phyloP scores from a whole-genome alignment of 2,329 filamentous ascomycete genomes.

The Leptographium galeiforme region DNA sequence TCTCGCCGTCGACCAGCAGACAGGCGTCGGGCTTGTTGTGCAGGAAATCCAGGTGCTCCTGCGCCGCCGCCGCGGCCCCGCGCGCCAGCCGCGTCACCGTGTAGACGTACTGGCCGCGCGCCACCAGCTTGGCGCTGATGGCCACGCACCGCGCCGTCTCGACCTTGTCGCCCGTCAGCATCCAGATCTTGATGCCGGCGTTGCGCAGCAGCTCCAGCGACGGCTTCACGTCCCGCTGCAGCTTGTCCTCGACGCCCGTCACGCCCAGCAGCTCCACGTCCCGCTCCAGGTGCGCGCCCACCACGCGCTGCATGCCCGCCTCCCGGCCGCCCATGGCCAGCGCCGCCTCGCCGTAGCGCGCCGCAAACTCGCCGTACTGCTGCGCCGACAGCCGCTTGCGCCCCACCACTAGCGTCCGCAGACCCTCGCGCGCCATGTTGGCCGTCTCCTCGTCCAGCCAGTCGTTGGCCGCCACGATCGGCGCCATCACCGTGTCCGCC shows the following conservation, averaged over 20 bases:
- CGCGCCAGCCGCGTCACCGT: slow-evolving; percentile 76
- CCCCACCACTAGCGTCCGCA: slow-evolving; percentile 90
- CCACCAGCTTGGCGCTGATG: slow-evolving; percentile 85
- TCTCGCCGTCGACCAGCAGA: slow-evolving; percentile 89
- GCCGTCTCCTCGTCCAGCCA: slow-evolving; percentile 98
- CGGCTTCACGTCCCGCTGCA: slow-evolving; percentile 90
- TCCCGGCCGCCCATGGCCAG: slow-evolving; percentile 71
- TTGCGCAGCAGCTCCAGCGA: slow-evolving; percentile 91
- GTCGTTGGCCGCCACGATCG: slow-evolving; percentile 89
- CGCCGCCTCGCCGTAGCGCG: slow-evolving; percentile 64
- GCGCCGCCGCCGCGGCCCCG: slow-evolving; percentile 62
- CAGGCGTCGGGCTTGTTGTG: slow-evolving; percentile 77
- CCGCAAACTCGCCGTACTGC: slow-evolving; percentile 70
- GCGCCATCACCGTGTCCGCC: slow-evolving; percentile 95
- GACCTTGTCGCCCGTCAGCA: slow-evolving; percentile 97
- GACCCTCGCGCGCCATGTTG: slow-evolving; percentile 97
- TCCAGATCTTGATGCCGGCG: slow-evolving; percentile 98
- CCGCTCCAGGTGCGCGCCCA: slow-evolving; percentile 69
- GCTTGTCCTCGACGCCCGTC: slow-evolving; percentile 92
- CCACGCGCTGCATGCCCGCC: slow-evolving; percentile 63
- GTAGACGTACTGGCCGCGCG: slow-evolving; percentile 88
- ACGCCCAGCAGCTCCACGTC: slow-evolving; percentile 92
- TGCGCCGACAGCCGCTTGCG: slow-evolving; percentile 67
- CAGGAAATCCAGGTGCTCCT: slow-evolving; percentile 79
- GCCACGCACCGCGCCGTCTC: slow-evolving; percentile 95